A percentile compares a stretch with the other conserved stretches of the same genome.
Evolutionary conservation across 2,329 filamentous ascomycete species (phyloP).

Genomic region (Sphaerostilbella broomeana): DNA sequence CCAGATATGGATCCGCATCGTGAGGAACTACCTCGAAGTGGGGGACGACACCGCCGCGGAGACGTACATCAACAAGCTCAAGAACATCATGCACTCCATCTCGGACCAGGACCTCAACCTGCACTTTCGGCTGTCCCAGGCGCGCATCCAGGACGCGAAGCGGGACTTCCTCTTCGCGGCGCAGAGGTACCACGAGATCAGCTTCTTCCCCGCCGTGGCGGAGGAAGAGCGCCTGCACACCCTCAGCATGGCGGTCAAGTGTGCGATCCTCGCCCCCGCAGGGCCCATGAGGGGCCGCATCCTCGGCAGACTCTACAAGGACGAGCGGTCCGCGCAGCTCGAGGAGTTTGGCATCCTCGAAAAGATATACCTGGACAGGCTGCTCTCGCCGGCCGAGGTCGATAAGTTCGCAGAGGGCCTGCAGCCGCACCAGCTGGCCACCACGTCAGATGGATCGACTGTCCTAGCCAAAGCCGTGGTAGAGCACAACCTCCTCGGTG

Average conservation of each 20-base stretch:
- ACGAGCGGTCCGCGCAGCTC: conserved; percentile 71
- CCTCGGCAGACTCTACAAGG: conserved; percentile 83
- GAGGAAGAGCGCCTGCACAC: conserved; percentile 82
- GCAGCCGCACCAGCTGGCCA: conserved; percentile 81
- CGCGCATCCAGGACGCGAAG: conserved; percentile 86
- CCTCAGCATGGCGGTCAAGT: conserved; percentile 80
- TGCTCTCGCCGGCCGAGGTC: conserved; percentile 77
- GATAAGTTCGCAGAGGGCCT: conserved; percentile 76
- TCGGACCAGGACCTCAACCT: conserved; percentile 67
- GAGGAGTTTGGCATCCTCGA: conserved; percentile 84
- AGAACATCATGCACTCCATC: conserved; percentile 80
- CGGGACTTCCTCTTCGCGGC: conserved; percentile 84
- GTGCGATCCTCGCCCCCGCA: conserved; percentile 85
- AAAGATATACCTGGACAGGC: conserved; percentile 92
- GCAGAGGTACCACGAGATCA: conserved; percentile 82
- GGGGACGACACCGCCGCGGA: conserved; percentile 84
- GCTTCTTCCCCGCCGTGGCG: conserved; percentile 68
- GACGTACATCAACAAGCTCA: conserved; percentile 87
- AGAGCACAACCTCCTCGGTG: conserved; percentile 89
- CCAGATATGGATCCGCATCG: conserved; percentile 85
- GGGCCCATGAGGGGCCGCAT: conserved; percentile 76
- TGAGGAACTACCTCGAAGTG: conserved; percentile 87
- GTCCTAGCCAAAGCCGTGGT: conserved; percentile 90
- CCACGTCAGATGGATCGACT: conserved; percentile 83
- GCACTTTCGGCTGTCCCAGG: conserved; percentile 86